Evolutionary conservation across 2,329 filamentous ascomycete genomes (phyloP).

Genomic region (Sclerotinia minor): DNA sequence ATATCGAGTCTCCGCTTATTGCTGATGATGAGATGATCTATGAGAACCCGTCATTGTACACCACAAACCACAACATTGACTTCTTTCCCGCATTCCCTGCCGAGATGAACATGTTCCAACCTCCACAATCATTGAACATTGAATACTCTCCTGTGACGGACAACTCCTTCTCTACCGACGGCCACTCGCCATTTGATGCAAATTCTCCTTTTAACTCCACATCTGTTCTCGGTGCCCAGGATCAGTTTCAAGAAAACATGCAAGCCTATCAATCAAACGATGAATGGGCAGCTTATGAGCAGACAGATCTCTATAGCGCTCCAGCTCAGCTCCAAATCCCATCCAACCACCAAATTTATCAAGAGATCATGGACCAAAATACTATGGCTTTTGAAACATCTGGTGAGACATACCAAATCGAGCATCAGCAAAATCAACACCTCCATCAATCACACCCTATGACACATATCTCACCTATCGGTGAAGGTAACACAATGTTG

Average conservation of each 20-base stretch:
- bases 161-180: constrained; percentile 32
- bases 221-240: constrained; percentile 48
- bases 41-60: constrained; percentile 32
- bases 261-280: constrained; percentile 49
- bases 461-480: constrained; percentile 66
- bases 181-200: constrained; percentile 44
- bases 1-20: constrained; percentile 37
- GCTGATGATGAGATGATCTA: constrained; percentile 33
- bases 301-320: constrained; percentile 62
- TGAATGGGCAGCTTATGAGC: constrained; percentile 59
- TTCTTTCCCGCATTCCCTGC: constrained; percentile 22
- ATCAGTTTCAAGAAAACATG: constrained; percentile 55
- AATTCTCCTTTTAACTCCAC: constrained; percentile 38
- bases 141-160: constrained; percentile 40
- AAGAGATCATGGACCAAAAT: constrained; percentile 38
- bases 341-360: constrained; percentile 43
- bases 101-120: constrained; percentile 35
- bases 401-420: constrained; percentile 35
- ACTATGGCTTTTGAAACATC: constrained; percentile 36
- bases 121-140: constrained; percentile 32
- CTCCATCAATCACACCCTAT: constrained; percentile 35
- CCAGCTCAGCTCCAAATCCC: constrained; percentile 58
- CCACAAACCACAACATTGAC: constrained; percentile 22
- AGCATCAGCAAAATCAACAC: neutral
- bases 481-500: constrained; percentile 67